Evolutionary conservation across 2,329 filamentous ascomycete species (phyloP), one percentile per base, ranked within the genome.

Genomic region (Fusarium sp.): DNA sequence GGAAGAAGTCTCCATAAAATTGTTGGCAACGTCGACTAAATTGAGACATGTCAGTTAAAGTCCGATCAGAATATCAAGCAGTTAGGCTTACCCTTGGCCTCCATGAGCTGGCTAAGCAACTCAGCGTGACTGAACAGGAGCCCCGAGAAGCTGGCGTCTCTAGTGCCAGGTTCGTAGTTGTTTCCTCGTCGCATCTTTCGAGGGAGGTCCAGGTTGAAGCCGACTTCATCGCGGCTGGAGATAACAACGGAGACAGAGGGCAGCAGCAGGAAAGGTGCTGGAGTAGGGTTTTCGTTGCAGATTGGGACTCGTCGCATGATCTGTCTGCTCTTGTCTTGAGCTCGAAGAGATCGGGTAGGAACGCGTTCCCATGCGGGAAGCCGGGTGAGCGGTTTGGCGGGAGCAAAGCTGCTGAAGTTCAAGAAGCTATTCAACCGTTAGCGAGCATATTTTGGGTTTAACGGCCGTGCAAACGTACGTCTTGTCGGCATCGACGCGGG

Each of bases 251-350:
- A 20, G 3, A 37, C 25, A 11, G 35, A 23, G 7, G 48, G 48
- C 17, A 41, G 37, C 10, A 40, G 11, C 20, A 52, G 6, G 36
- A 52, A 33, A 10, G 51, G 46, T 25, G 63, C 27, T 3, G 23
- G 29, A 7, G 35, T 45, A 21, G 52, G 35, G 17, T 49, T 42
- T 6, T 63, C 43, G 20, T 29, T 58, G 54, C 29, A 54, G 5
- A 71, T 46, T 8, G 69, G 68, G 4, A 78, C 71, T 47, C 77
- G 75, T 72, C 77, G 78, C 77, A 78, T 78, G 51, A 78, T 74
- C 33, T 57, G 69, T 29, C 75, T 66, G 17, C 43, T 65, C 40
- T 69, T 66, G 45, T 59, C 60, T 43, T 69, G 71, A n/a, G 67
- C 66, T 14, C 70, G 35, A 41, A 73, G 70, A n/a, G 57, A 70